Conservation (phyloP, 2,329 filamentous ascomycete genomes). For the Dothideomycetes sp. region DNA sequence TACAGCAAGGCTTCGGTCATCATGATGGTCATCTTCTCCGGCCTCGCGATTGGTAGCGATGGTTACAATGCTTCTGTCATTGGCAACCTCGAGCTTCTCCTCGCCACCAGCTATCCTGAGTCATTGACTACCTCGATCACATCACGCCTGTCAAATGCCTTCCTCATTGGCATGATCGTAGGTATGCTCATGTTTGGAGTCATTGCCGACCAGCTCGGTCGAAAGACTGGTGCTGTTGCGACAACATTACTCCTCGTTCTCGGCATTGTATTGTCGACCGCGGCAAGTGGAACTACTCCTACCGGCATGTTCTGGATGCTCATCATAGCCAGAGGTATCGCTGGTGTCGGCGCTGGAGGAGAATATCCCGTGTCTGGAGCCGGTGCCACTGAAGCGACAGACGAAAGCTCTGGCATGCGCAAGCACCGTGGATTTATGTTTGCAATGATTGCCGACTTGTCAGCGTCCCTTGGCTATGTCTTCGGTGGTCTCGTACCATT, state of each 20-base stretch:
- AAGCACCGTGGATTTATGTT: conserved; percentile 45
- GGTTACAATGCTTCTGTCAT: conserved; percentile 25
- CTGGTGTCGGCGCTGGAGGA: conserved; percentile 32
- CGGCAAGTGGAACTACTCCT: conserved; percentile 16
- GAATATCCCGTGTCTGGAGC: conserved; percentile 43
- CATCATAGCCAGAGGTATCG: conserved; percentile 32
- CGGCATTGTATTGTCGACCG: conserved; percentile 22
- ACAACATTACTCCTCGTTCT: conserved; percentile 22
- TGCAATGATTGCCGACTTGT: conserved; percentile 43
- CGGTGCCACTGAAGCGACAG: conserved; percentile 43
- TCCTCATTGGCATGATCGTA: conserved; percentile 24
- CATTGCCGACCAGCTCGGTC: conserved; percentile 22
- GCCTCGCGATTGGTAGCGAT: conserved; percentile 24
- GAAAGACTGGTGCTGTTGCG: conserved; percentile 22
- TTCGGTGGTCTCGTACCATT: conserved; percentile 34
- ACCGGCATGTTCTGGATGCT: conserved; percentile 31
- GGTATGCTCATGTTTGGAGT: conserved; percentile 24
- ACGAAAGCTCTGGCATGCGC: conserved; percentile 34
- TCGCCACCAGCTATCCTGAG: conserved; percentile 22
- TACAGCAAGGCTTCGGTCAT: conserved; percentile 21
- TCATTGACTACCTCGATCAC: conserved; percentile 18
- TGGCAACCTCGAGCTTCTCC: conserved; percentile 21
- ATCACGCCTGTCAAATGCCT: conserved; percentile 23
- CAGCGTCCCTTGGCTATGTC: conserved; percentile 40
- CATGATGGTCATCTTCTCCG: conserved; percentile 25